Conservation (phyloP, 2,329 filamentous ascomycete species). For the Purpureocillium takamizusanense region DNA sequence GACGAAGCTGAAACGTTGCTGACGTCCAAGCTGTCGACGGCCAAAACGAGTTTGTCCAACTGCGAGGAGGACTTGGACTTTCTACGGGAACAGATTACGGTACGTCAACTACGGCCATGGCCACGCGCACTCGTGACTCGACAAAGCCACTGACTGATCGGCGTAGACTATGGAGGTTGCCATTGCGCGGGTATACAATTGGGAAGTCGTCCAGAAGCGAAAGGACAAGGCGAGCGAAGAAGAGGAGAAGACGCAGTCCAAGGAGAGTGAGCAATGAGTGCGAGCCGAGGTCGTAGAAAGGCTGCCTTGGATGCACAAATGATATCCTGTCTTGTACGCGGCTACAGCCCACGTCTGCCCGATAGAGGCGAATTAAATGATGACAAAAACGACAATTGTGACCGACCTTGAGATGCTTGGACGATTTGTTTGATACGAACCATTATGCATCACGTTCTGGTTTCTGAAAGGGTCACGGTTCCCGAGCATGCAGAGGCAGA, state of each 20-base stretch:
- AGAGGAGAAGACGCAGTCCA: constrained; percentile 28
- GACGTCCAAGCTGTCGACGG: constrained; percentile 65
- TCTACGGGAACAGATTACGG: constrained; percentile 90
- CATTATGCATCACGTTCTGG: too few relatives aligned
- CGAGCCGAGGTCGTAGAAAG: not conserved
- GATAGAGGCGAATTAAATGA: too few relatives aligned
- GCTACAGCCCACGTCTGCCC: too few relatives aligned
- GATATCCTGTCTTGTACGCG: not conserved
- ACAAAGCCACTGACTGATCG: constrained; percentile 7
- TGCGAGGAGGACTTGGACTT: constrained; percentile 97
- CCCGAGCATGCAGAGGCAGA: too few relatives aligned
- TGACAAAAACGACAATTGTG: too few relatives aligned
- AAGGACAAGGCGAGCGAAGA: constrained; percentile 73
- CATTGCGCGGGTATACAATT: constrained; percentile 96
- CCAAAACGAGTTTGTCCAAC: constrained; percentile 71
- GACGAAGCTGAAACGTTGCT: constrained; percentile 77
- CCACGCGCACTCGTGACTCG: not conserved
- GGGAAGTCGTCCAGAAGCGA: constrained; percentile 92
- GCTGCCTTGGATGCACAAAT: not conserved
- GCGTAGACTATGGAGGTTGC: constrained; percentile 90
- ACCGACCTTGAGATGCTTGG: too few relatives aligned
- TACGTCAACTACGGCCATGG: constrained; percentile 35
- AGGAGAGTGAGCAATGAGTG: constrained; percentile 11
- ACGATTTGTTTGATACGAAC: too few relatives aligned
- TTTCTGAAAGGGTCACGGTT: not conserved